These are phyloP conservation scores for Podila epicladia DNA, from an alignment of 192 early-diverging fungal species.

Conservation along the genomic window DNA sequence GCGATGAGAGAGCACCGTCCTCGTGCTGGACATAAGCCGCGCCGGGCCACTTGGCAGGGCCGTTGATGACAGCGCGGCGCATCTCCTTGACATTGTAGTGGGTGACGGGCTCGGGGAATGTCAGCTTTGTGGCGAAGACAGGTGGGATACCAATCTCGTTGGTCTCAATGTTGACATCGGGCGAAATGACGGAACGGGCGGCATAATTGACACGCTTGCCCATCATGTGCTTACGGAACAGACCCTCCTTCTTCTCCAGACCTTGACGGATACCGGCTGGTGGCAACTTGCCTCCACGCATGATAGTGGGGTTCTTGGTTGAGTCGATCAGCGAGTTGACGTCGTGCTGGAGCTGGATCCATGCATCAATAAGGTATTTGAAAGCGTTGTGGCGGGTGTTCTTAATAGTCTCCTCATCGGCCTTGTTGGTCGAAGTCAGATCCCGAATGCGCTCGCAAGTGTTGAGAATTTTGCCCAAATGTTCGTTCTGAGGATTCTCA, in stretches of 20 bases:
- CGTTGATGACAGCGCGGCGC: constrained; percentile 93
- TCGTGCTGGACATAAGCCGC: constrained; percentile 95
- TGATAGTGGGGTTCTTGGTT: constrained; percentile 78
- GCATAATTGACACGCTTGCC: constrained; percentile 99
- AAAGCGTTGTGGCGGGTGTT: constrained; percentile 23
- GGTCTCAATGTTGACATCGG: constrained; percentile 98
- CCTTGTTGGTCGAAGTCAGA: constrained; percentile 51
- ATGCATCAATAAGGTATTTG: constrained; percentile 59
- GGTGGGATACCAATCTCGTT: constrained; percentile 98
- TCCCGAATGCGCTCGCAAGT: constrained; percentile 74
- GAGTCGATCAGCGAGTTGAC: constrained; percentile 96
- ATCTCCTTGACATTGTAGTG: constrained; percentile 94
- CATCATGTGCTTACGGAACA: constrained; percentile 99
- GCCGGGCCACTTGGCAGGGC: constrained; percentile 96
- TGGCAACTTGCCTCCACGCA: constrained; percentile 69
- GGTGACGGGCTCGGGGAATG: constrained; percentile 98
- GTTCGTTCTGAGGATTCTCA: constrained; percentile 96
- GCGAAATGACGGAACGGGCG: constrained; percentile 96
- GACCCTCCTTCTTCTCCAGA: constrained; percentile 99
- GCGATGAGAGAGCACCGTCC: constrained; percentile 88
- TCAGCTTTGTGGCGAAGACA: constrained; percentile 93
- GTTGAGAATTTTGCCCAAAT: constrained; percentile 86
- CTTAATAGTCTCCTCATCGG: constrained; percentile 27
- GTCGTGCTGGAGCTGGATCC: constrained; percentile 86
- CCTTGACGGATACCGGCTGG: constrained; percentile 95